Evolutionary conservation across 495 filamentous ascomycete species (phyloP).

Genomic region (Penicillium desertorum): DNA sequence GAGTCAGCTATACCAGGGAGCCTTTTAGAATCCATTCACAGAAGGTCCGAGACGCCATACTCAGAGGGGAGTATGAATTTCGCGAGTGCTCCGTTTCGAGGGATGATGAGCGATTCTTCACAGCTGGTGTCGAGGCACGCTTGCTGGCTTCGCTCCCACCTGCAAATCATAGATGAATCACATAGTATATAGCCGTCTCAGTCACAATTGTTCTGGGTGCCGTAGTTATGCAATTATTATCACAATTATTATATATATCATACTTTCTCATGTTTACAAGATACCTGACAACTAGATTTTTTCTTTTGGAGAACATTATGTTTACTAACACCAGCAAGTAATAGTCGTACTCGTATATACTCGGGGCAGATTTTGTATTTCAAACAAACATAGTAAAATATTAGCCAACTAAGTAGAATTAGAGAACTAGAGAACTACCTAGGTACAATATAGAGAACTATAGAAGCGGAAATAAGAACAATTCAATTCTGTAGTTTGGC

Average conservation of each 20-base stretch:
- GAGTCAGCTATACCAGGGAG: background rate
- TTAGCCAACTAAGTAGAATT: background rate
- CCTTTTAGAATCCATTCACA: background rate
- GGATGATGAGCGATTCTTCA: background rate
- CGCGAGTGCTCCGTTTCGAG: background rate
- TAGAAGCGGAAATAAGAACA: background rate
- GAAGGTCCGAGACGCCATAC: background rate
- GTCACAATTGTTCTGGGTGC: background rate
- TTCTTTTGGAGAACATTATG: too few species aligned
- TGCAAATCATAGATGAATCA: background rate
- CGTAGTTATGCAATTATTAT: background rate
- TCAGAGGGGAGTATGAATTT: background rate
- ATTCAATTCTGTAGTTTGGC: background rate
- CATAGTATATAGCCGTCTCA: background rate
- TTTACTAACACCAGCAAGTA: too few species aligned
- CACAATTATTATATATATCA: too few species aligned
- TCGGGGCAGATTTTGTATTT: background rate
- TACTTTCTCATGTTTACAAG: too few species aligned
- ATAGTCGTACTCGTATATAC: too few species aligned
- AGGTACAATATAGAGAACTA: too few species aligned
- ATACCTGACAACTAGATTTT: too few species aligned
- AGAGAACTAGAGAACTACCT: background rate
- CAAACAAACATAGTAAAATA: background rate
- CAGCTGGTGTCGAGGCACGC: background rate
- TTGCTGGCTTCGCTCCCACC: background rate